Evolutionary conservation across 2,329 filamentous ascomycete species (phyloP).

Genomic region (Venturiaceae sp.): DNA sequence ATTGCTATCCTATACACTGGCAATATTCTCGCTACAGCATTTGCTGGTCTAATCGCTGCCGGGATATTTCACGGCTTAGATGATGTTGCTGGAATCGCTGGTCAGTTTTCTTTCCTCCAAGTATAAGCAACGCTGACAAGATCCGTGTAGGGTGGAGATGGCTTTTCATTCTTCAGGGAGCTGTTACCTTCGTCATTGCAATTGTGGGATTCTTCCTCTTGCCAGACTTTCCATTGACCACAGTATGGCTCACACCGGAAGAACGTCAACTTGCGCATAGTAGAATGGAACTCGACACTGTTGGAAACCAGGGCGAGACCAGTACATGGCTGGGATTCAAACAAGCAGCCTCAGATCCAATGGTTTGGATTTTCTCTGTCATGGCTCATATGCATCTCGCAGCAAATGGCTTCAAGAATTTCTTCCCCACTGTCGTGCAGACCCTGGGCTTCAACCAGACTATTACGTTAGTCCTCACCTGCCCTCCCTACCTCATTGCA

Average conservation of each 20-base stretch:
- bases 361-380: slow-evolving; percentile 21
- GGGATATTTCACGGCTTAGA: slow-evolving; percentile 25
- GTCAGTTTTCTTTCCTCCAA: not conserved
- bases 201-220: slow-evolving; percentile 15
- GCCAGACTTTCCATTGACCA: slow-evolving; percentile 5
- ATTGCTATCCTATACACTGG: slow-evolving; percentile 50
- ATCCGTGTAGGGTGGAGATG: slow-evolving; percentile 27
- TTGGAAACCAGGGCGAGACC: slow-evolving; percentile 14
- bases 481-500: slow-evolving; percentile 43
- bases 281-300: not conserved
- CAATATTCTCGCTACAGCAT: slow-evolving; percentile 39
- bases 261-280: slow-evolving; percentile 7
- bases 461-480: slow-evolving; percentile 11
- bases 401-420: slow-evolving; percentile 20
- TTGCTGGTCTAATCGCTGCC: slow-evolving; percentile 46
- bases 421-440: slow-evolving; percentile 16
- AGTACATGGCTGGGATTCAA: slow-evolving; percentile 19
- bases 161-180: slow-evolving; percentile 29
- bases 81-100: slow-evolving; percentile 26
- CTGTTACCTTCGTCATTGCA: slow-evolving; percentile 22
- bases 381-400: slow-evolving; percentile 12
- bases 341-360: slow-evolving; percentile 19
- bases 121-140: not conserved
- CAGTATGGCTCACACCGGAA: not conserved
- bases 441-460: not conserved